Base-by-base conservation (phyloP, 306 rosid species). In the Alnus glutinosa region DNA sequence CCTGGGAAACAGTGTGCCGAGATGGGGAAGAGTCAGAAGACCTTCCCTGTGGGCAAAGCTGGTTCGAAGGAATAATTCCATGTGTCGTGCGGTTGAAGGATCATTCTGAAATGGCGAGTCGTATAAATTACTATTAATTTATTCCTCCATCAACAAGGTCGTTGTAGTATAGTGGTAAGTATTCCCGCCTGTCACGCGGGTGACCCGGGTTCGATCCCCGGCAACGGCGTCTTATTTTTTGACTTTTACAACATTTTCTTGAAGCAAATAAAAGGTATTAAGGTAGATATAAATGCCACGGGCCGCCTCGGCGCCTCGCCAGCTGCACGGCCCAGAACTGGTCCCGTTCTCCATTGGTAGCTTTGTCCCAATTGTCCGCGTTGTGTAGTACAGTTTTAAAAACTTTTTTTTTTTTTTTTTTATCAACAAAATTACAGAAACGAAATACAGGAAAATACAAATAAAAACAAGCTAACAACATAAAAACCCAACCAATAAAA, bases 131-230 rank as follows among this genome's bases (percentile, higher is more conserved):
- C 0, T 23, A 23, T 23, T 23, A 23, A 23, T 23, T 23, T 0
- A 23, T 23, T 23, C 28, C 28, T 23, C 28, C 28, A 23, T 23
- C 28, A 23, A 23, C 28, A 23, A 23, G 28, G 91, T 86, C 89
- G 90, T 90, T 90, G 94, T 88, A 90, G 94, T 90, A 88, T 90
- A 86, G 89, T 90, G 89, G 87, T 86, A 42, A 86, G 88, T 88
- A 88, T 88, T 86, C 77, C 87, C 82, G 89, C 89, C 92, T 84
- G 88, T 87, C 86, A 87, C 88, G 79, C 90, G 85, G 86, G 79
- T 23, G 89, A 88, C 89, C 89, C 89, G 87, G 90, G 88, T 89
- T 87, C 94, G 91, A 90, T 90, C 91, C 85, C 86, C 89, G 89
- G 89, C 89, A 85, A 80, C 87, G 89, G 91, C 89, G 86, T 0